Evolutionary conservation across 768 basidiomycete species (phyloP).

Genomic region (Boletellus emodensis): DNA sequence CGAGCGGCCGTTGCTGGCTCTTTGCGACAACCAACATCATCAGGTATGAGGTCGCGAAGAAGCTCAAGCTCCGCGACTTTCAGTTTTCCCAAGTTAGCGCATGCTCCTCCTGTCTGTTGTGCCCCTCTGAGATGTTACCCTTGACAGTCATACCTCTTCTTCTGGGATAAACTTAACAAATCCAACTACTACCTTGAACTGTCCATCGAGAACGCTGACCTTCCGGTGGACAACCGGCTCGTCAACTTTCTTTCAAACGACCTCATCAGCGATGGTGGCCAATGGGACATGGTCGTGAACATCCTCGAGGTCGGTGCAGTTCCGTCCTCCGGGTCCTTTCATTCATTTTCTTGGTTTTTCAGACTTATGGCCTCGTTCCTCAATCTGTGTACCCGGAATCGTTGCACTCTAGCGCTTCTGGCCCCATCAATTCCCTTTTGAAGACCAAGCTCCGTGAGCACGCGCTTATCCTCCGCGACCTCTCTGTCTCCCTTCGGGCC

Average conservation of each 20-base stretch:
- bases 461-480: conserved; percentile 71
- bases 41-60: conserved; percentile 80
- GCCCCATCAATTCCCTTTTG: conserved; percentile 70
- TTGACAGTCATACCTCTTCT: conserved; percentile 79
- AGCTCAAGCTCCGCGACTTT: conserved; percentile 81
- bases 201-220: conserved; percentile 74
- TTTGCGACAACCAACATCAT: conserved; percentile 90
- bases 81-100: conserved; percentile 76
- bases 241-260: conserved; percentile 69
- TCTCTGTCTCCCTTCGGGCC: conserved; percentile 51
- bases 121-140: conserved; percentile 5
- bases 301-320: conserved; percentile 47
- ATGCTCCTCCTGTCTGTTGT: background rate
- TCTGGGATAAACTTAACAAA: conserved; percentile 96
- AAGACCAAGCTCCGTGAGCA: conserved; percentile 92
- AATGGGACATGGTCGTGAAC: conserved; percentile 90
- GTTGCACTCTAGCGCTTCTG: conserved; percentile 70
- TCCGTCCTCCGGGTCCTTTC: background rate
- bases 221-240: conserved; percentile 80
- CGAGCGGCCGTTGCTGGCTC: conserved; percentile 91
- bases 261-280: conserved; percentile 88
- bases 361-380: conserved; percentile 86
- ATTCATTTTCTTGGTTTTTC: conserved; percentile 28
- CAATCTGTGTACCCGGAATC: conserved; percentile 82
- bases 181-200: conserved; percentile 86